Conservation (phyloP, 768 basidiomycete genomes). For the Cystobasidium onofrii region DNA sequence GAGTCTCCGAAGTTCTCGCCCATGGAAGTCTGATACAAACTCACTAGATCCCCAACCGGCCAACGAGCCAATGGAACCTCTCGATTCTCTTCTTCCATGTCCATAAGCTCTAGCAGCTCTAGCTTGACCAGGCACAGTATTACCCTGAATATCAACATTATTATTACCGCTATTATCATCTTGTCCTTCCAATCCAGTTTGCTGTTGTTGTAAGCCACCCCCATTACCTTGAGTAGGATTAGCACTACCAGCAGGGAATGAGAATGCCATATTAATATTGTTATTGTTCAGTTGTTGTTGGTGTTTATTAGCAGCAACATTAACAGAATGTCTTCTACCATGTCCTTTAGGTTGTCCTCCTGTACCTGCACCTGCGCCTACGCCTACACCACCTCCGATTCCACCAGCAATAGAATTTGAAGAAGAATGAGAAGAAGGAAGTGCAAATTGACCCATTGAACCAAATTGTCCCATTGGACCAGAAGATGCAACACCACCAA, state of each 20-base stretch:
- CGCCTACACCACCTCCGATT: neutral
- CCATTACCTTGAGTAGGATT: conserved; percentile 22
- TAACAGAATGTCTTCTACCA: conserved; percentile 81
- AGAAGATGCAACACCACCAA: neutral
- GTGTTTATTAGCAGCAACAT: conserved; percentile 69
- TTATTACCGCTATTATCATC: neutral
- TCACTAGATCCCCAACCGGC: conserved; percentile 34
- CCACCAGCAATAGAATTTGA: neutral
- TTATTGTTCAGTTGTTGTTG: conserved; percentile 50
- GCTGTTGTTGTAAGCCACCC: conserved; percentile 20
- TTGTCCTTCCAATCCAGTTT: no score
- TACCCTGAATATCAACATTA: neutral
- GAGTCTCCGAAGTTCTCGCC: no score
- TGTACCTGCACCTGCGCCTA: no score
- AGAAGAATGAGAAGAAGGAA: neutral
- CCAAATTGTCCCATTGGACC: conserved; percentile 38
- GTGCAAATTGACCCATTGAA: conserved; percentile 30
- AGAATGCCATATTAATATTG: conserved; percentile 14
- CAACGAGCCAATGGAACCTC: conserved; percentile 21
- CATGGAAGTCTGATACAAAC: no score
- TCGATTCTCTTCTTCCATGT: conserved; percentile 28
- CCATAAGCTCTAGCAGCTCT: conserved; percentile 13
- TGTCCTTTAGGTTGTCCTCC: conserved; percentile 49
- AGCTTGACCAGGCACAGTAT: neutral
- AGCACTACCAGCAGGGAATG: neutral